Base-by-base conservation (phyloP, 164 flowering plant species). In the Houttuynia cordata region DNA sequence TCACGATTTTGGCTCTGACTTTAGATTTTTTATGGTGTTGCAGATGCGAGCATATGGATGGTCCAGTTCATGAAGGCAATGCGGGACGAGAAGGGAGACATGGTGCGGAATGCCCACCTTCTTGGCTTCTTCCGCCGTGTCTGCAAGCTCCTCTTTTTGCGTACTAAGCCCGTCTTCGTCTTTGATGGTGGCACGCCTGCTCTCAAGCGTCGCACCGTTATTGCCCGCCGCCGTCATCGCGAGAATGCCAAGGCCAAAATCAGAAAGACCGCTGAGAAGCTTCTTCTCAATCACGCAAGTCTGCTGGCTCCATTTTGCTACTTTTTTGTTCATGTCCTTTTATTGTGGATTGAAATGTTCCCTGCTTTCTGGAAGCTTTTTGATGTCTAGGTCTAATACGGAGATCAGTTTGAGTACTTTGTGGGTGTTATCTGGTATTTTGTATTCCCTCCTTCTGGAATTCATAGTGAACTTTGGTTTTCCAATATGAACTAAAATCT, bases 31-130 rank as follows among this genome's bases (percentile, higher is more conserved):
- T 3, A 0, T 12, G 14, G 2, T 45, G 49, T 34, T 63, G 62
- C 74, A 92, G 98, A 92, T 72, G 96, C 98, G 61, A 92, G 98
- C 65, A 92, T 92, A 60, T 92, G 98, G 98, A 84, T 92, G 84
- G 70, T 92, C 17, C 98, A 92, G 69, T 92, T 92, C 62, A 87
- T 92, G 88, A 92, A 92, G 78, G 96, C 98, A 52, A 92, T 92
- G 98, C 72, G 98, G 59, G 98, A 92, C 64, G 98, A 92, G 67
- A 83, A 71, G 64, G 98, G 98, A 10, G 97, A 92, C 60, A 92
- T 92, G 98, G 82, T 89, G 21, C 78, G 85, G 58, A 87, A 92
- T 63, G 98, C 92, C 22, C 98, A 93, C 61, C 41, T 93, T 59
- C 20, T 93, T 12, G 98, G 98, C 24, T 93, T 93, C 65, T 90